These are phyloP conservation scores for Acer negundo DNA, from an alignment of 345 rosid species.

Conservation along the genomic window DNA sequence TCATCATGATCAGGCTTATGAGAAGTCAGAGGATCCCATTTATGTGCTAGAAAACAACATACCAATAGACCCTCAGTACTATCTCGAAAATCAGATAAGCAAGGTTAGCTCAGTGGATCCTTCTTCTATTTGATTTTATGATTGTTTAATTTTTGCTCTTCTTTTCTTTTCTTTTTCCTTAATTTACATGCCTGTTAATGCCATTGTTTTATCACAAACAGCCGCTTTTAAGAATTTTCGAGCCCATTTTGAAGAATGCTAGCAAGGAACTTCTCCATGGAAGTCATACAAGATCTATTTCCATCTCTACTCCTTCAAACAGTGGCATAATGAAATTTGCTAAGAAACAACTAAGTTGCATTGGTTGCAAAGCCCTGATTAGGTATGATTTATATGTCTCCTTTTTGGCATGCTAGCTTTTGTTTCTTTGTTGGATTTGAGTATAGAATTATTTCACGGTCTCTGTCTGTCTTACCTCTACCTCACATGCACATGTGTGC, in stretches of 20 bases:
- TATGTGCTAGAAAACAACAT: conserved; percentile 89
- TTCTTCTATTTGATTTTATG: not conserved
- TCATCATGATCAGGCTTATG: conserved; percentile 70
- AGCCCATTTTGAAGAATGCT: conserved; percentile 96
- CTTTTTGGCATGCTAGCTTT: not conserved
- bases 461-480: not conserved
- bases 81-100: conserved; percentile 92
- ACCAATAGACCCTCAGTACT: conserved; percentile 92
- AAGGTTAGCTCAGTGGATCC: conserved; percentile 55
- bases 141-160: not conserved
- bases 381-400: conserved; percentile 37
- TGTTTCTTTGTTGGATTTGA: not conserved
- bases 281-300: conserved; percentile 88
- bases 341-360: conserved; percentile 79
- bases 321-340: conserved; percentile 97
- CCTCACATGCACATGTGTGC: not conserved
- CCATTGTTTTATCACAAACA: conserved; percentile 38
- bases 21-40: conserved; percentile 94
- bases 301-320: conserved; percentile 85
- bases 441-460: not conserved
- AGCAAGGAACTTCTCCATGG: conserved; percentile 91
- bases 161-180: not conserved
- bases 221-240: conserved; percentile 95
- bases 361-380: conserved; percentile 85
- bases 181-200: conserved; percentile 12